Conservation (phyloP, 768 basidiomycete species). For the Psilocybe cyanescens region DNA sequence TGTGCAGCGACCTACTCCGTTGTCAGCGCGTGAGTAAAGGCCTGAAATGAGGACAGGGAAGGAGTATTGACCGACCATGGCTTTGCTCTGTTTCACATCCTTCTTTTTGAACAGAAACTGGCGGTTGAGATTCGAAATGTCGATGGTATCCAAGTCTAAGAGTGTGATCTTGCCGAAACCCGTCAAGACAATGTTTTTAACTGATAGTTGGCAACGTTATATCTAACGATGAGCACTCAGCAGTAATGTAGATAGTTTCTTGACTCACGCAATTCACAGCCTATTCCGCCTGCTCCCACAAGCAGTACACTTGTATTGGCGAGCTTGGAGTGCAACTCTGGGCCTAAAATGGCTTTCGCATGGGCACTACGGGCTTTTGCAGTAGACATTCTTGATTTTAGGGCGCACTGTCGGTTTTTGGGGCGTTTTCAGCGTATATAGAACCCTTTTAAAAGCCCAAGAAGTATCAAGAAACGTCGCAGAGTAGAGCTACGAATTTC, state of each 20-base stretch:
- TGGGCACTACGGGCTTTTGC: constrained; percentile 58
- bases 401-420: too few relatives aligned
- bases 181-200: constrained; percentile 93
- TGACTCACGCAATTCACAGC: constrained; percentile 87
- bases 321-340: constrained; percentile 64
- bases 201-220: constrained; percentile 39
- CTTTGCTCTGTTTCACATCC: constrained; percentile 96
- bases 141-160: constrained; percentile 97
- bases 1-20: constrained; percentile 72
- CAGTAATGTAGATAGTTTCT: not conserved
- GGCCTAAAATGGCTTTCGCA: constrained; percentile 80
- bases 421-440: too few relatives aligned
- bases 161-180: constrained; percentile 94
- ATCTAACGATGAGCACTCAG: not conserved
- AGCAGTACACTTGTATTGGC: constrained; percentile 75
- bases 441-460: too few relatives aligned
- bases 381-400: constrained; percentile 40
- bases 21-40: constrained; percentile 1
- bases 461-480: too few relatives aligned
- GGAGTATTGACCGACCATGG: constrained; percentile 57
- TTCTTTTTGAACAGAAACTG: constrained; percentile 98
- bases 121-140: constrained; percentile 95
- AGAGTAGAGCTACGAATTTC: too few relatives aligned
- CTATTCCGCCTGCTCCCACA: constrained; percentile 97
- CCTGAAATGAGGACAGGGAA: not conserved